Evolutionary conservation across 2,329 filamentous ascomycete species (phyloP), one percentile per base, ranked within the genome.

Genomic region (Westerdykella sp.): DNA sequence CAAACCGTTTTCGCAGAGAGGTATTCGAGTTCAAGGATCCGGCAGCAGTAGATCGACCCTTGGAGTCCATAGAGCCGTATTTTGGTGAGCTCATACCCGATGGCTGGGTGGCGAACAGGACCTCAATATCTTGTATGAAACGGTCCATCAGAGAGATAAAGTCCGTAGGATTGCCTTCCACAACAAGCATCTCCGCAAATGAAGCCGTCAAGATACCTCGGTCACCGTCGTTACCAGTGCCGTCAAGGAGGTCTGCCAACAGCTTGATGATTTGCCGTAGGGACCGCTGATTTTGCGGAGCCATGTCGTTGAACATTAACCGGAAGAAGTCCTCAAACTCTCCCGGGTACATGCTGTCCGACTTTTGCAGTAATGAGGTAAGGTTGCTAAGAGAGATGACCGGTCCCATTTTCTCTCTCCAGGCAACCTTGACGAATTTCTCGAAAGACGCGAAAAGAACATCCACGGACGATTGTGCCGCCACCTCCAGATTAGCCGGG

Each of bases 391-490:
- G 75, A 1, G 86, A 81, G 64, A 97, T 81, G 43, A 97, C 80
- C 3, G 87, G 81, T 0, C 91, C 91, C 75, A 96, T 89, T 55
- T 87, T 84, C 51, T 91, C 85, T 46, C 79, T 82, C 91, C 91
- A 97, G 11, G 87, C 89, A 49, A 89, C 83, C 45, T 81, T 82
- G 47, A 96, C 72, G 55, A 96, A 97, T 48, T 94, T 96, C 63
- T 96, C 90, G 62, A 96, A 97, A 0, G 90, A 85, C 21, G 86
- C 85, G 60, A 96, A 95, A 5, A 97, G 77, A 15, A 91, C 82
- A 58, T 96, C 89, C 7, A 91, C 81, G 3, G 83, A 78, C 7
- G 87, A 76, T 46, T 95, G 88, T 0, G 81, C 77, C 2, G 86
- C 81, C 9, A 82, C 73, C 41, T 94, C 85, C 50, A 86, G 77